Percentiles rank a stretch among this genome's conserved stretches.
Evolutionary conservation across 306 rosid species (phyloP).

Genomic region (Cicer arietinum): DNA sequence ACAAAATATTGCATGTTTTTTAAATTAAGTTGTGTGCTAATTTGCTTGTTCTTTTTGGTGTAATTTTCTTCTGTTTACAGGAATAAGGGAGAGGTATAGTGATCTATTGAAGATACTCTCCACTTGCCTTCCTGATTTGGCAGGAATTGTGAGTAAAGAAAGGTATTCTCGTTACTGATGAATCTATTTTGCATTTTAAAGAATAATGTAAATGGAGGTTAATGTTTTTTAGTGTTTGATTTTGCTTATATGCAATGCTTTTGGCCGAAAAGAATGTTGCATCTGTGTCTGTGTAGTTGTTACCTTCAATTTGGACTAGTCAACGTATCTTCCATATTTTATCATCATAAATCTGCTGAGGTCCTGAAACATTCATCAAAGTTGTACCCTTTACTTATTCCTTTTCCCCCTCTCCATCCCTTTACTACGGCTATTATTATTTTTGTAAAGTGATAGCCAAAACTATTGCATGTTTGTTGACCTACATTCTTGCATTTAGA

Average conservation of each 20-base stretch:
- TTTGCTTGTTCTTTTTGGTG: conserved; percentile 6
- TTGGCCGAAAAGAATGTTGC: not conserved
- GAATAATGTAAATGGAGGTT: conserved; percentile 4
- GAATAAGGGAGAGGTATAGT: conserved; percentile 65
- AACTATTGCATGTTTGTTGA: conserved; percentile 25
- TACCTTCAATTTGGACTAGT: conserved; percentile 7
- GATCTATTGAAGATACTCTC: conserved; percentile 68
- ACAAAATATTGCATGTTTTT: not conserved
- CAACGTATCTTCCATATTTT: conserved; percentile 26
- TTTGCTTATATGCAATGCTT: not conserved
- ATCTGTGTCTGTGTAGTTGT: not conserved
- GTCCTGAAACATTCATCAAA: conserved; percentile 1
- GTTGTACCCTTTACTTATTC: not conserved
- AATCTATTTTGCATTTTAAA: conserved; percentile 14
- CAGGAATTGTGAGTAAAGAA: conserved; percentile 57
- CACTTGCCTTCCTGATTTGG: conserved; percentile 59
- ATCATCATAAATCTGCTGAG: not conserved
- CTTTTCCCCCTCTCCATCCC: not conserved
- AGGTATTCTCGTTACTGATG: conserved; percentile 58
- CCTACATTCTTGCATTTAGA: conserved; percentile 21
- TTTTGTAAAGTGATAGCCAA: not conserved
- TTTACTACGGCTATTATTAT: not conserved
- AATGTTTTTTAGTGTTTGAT: conserved; percentile 1
- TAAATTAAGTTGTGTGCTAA: not conserved
- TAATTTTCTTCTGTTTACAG: conserved; percentile 49